Conservation (phyloP, 352 stramenopile genomes). For the Elongisporangium anandrum region DNA sequence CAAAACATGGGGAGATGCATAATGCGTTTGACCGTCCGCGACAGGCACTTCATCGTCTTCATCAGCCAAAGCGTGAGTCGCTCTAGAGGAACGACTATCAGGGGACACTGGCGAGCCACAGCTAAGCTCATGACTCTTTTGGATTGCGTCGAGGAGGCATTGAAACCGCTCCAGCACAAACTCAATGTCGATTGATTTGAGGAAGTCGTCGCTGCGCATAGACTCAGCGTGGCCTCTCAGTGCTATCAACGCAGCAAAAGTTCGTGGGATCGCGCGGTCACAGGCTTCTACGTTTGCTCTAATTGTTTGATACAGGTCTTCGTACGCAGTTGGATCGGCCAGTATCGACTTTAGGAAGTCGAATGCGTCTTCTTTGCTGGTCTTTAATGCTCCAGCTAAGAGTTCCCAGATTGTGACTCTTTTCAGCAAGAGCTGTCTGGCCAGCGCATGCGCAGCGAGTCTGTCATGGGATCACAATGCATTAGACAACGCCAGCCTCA, state of each 20-base stretch:
- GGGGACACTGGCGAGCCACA: background rate
- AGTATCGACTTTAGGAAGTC: constrained; percentile 35
- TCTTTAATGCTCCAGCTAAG: constrained; percentile 17
- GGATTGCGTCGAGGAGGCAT: background rate
- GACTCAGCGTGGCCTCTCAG: background rate
- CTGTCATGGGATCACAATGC: constrained; percentile 1
- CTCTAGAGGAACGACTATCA: background rate
- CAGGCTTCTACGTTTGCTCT: background rate
- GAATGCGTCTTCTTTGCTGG: constrained; percentile 19
- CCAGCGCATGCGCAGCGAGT: constrained; percentile 17
- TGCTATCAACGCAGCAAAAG: background rate
- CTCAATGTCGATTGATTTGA: background rate
- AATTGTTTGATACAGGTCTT: background rate
- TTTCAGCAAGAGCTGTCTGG: constrained; percentile 18
- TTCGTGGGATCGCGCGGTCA: background rate
- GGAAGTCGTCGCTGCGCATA: background rate
- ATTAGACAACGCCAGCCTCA: too few species aligned
- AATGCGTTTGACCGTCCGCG: background rate
- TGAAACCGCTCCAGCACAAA: background rate
- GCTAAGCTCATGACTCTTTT: background rate
- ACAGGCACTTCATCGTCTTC: constrained; percentile 10
- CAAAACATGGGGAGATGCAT: background rate
- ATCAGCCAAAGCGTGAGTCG: background rate
- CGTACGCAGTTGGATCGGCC: constrained; percentile 11
- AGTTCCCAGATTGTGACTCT: constrained; percentile 25